Evolutionary conservation across 139 green algal genomes (phyloP), one percentile per base, ranked within the genome.

Genomic region (Nannochloris sp.): DNA sequence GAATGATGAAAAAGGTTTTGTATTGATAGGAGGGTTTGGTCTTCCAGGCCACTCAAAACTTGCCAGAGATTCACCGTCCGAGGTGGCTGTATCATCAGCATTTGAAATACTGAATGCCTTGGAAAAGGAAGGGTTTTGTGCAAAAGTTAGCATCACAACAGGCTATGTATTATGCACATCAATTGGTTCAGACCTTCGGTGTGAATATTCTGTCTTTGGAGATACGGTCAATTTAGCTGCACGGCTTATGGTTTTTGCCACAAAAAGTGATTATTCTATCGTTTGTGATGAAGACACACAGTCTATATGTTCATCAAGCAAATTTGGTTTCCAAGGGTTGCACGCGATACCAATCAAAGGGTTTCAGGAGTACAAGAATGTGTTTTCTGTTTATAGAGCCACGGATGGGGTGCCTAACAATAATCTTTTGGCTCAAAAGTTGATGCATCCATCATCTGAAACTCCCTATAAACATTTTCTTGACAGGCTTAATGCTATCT

Each of bases 1-100:
- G 8, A 89, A 78, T 61, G 87, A 94, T 53, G 88, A 95, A 71
- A 95, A 95, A 74, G 88, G 88, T 56, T 95, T 89, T 62, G 61
- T 94, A 26, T 76, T 75, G 14, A 88, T 95, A 63, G 88, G 82
- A 60, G 85, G 81, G 0, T 89, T 93, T 67, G 88, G 88, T 23
- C 73, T 95, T 63, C 82, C 84, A 5, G 83, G 87, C 2, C 79
- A 80, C 53, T 82, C 72, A 26, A 80, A 91, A 40, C 71, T 87
- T 60, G 77, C 91, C 59, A 81, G 33, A 40, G 33, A 40, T 40
- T 40, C 33, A 3, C 33, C 33, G 6, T 8, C 33, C 1, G 33
- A 40, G 6, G 33, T 40, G 1, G 33, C 33, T 40, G 33, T 40
- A 40, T 9, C 6, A 40, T 40, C 33, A 2, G 77, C 73, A 2